Conservation (phyloP, 495 filamentous ascomycete genomes). For the Aspergillus heteromorphus region DNA sequence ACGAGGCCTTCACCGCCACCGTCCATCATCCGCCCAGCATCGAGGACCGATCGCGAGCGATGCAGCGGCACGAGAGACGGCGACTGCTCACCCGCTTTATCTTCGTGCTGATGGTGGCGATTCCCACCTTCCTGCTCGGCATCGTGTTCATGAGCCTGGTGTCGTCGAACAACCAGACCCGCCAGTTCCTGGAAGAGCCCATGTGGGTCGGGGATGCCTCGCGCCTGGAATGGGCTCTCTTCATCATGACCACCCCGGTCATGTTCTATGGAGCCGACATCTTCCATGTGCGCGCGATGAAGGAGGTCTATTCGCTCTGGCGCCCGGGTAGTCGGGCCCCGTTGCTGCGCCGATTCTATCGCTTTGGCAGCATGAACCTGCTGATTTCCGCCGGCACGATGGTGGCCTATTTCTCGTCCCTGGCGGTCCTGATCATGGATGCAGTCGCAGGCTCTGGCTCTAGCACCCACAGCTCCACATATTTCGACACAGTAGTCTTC, state of each 20-base stretch:
- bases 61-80: slow-evolving; percentile 58
- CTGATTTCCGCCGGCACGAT: slow-evolving; percentile 84
- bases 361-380: slow-evolving; percentile 96
- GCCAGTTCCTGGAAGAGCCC: slow-evolving; percentile 60
- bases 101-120: slow-evolving; percentile 65
- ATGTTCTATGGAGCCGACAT: slow-evolving; percentile 86
- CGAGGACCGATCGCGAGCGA: slow-evolving; percentile 73
- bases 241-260: slow-evolving; percentile 82
- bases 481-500: slow-evolving; percentile 94
- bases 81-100: slow-evolving; percentile 60
- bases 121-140: slow-evolving; percentile 86
- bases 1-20: slow-evolving; percentile 58
- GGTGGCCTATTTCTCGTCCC: slow-evolving; percentile 81
- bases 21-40: slow-evolving; percentile 79
- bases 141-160: slow-evolving; percentile 89
- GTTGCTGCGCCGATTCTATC: slow-evolving; percentile 71
- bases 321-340: slow-evolving; percentile 71
- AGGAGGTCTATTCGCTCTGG: slow-evolving; percentile 79
- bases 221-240: slow-evolving; percentile 75
- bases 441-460: slow-evolving; percentile 39
- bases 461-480: slow-evolving; percentile 54
- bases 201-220: slow-evolving; percentile 69
- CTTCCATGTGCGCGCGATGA: slow-evolving; percentile 74
- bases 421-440: slow-evolving; percentile 71
- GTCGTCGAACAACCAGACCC: slow-evolving; percentile 46